A percentile compares a stretch with the other conserved stretches of the same genome.
Evolutionary conservation across 78 protist genomes (phyloP).

Genomic region (Pigoraptor vietnamica): DNA sequence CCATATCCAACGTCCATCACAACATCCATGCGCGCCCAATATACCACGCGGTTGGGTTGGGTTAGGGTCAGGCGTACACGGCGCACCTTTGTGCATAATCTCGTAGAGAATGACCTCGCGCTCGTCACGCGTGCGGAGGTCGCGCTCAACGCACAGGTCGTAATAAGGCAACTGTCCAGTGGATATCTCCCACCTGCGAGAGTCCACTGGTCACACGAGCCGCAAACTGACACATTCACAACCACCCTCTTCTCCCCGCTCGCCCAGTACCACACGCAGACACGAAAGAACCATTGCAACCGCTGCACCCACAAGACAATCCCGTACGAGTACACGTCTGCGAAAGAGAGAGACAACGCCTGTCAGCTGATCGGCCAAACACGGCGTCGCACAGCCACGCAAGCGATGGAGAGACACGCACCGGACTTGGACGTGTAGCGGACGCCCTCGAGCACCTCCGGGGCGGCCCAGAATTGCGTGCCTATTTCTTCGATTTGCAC

Average conservation of each 20-base stretch:
- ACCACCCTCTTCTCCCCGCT: too few species aligned
- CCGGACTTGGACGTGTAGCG: background rate
- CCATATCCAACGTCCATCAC: too few species aligned
- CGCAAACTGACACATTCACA: too few species aligned
- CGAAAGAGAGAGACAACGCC: background rate
- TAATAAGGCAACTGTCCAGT: background rate
- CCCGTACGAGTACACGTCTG: background rate
- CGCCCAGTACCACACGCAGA: too few species aligned
- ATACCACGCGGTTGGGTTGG: background rate
- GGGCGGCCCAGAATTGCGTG: background rate
- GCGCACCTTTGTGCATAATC: background rate
- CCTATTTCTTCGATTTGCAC: background rate
- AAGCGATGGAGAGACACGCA: background rate
- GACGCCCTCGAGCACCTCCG: background rate
- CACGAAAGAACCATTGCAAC: too few species aligned
- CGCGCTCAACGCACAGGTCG: background rate
- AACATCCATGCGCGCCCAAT: background rate
- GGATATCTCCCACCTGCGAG: background rate
- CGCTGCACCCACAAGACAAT: background rate
- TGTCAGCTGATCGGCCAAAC: background rate
- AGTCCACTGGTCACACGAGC: too few species aligned
- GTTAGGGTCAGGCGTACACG: too few species aligned
- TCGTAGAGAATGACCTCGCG: background rate
- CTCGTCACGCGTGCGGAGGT: background rate
- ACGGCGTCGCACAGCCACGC: background rate